Evolutionary conservation across 2,329 filamentous ascomycete species (phyloP), one percentile per base, ranked within the genome.

Genomic region (Sporothrix brasiliensis): DNA sequence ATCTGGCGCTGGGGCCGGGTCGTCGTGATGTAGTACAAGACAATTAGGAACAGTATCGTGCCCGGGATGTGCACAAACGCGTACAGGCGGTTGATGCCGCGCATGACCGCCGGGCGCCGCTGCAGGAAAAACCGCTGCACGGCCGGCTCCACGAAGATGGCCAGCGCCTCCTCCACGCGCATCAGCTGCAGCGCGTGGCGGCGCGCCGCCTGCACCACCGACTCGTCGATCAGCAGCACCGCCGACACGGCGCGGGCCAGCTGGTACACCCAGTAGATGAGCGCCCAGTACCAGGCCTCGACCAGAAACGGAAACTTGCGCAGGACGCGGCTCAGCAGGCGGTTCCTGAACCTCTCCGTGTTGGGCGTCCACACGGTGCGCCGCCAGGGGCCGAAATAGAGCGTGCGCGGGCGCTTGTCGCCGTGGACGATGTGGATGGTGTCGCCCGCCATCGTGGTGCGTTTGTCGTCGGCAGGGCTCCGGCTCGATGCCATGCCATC

Each of bases 261-360:
- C 79, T 93, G 91, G 77, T 93, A 93, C 84, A 92, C 90, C 89
- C 90, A 92, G 80, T 92, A 92, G 67, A 92, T 89, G 73, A 92
- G 80, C 2, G 88, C 87, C 90, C 90, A 92, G 75, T 92, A 92
- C 89, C 90, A 92, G 53, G 87, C 89, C 79, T 93, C 91, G 1
- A 89, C 88, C 39, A 92, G 78, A 76, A 93, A 93, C 0, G 91
- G 91, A 74, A 91, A 87, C 76, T 87, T 89, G 70, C 83, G 83
- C 16, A 92, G 83, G 49, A 92, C 74, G 4, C 89, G 83, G 76
- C 88, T 91, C 67, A 91, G 80, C 14, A 89, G 79, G 61, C 86
- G 85, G 72, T 86, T 83, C 73, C 85, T 83, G 75, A 89, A 90
- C 7, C 86, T 80, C 52, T 81, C 80, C 0, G 88, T 90, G 77